phyloP scores from a whole-genome alignment of 805 yeast species.

The Lipomyces starkeyi region DNA sequence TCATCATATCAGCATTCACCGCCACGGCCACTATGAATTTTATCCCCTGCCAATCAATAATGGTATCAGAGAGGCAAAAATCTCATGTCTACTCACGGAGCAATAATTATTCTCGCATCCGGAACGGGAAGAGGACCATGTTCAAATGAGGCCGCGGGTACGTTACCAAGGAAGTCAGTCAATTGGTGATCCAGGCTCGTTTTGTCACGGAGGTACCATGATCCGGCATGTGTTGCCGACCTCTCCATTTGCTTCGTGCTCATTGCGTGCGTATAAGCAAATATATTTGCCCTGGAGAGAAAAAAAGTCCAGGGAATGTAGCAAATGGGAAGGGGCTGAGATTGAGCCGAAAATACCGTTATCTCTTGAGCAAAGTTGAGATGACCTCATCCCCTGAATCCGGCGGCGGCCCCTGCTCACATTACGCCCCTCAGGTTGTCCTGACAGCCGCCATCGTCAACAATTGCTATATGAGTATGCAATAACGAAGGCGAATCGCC shows the following conservation, averaged over 20 bases:
- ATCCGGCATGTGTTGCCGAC: slow-evolving; percentile 86
- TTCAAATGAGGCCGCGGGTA: slow-evolving; percentile 39
- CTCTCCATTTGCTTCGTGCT: slow-evolving; percentile 42
- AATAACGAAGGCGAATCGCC: no score
- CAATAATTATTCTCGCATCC: slow-evolving; percentile 60
- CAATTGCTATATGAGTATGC: background rate
- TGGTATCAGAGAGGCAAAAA: background rate
- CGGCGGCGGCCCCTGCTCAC: background rate
- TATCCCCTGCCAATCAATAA: background rate
- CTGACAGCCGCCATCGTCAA: no score
- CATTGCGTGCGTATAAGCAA: background rate
- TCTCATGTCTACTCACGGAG: slow-evolving; percentile 51
- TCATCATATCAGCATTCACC: slow-evolving; percentile 17
- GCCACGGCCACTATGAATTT: no score
- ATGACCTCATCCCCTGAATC: slow-evolving; percentile 3
- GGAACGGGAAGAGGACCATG: slow-evolving; percentile 42
- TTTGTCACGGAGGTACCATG: slow-evolving; percentile 74
- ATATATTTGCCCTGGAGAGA: background rate
- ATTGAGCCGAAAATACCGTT: no score
- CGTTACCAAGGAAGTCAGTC: slow-evolving; percentile 52
- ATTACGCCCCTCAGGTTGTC: background rate
- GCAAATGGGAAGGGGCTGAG: background rate
- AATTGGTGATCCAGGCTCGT: slow-evolving; percentile 57
- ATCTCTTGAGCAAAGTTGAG: no score
- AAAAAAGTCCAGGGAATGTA: background rate